phyloP scores from a whole-genome alignment of 331 rosid species.

The Erythrophleum ivorense region DNA sequence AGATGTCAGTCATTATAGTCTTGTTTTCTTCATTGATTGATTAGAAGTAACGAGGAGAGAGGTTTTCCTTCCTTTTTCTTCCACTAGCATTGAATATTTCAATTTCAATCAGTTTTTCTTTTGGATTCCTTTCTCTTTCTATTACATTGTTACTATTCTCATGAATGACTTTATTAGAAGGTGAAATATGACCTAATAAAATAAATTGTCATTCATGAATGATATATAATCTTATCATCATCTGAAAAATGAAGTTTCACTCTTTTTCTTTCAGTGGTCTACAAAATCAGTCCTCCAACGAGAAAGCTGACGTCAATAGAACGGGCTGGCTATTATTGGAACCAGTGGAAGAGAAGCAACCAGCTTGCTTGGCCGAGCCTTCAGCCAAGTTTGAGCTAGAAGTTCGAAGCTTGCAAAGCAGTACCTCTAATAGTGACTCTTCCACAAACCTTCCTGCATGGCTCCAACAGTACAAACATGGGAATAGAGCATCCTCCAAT shows the following conservation, averaged over 20 bases:
- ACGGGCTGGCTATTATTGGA: conserved; percentile 50
- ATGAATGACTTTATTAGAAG: conserved; percentile 29
- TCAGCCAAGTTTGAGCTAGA: conserved; percentile 61
- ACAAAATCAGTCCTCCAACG: conserved; percentile 55
- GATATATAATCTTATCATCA: conserved; percentile 20
- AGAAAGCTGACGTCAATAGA: conserved; percentile 55
- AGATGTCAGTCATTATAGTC: conserved; percentile 38
- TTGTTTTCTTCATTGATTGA: conserved; percentile 37
- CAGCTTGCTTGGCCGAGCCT: conserved; percentile 58
- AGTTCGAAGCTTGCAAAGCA: conserved; percentile 63
- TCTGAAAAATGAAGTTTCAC: background rate
- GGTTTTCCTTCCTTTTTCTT: conserved; percentile 5
- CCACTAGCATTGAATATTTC: conserved; percentile 26
- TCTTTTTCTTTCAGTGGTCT: conserved; percentile 58
- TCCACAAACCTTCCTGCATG: conserved; percentile 94
- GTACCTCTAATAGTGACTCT: conserved; percentile 60
- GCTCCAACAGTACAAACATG: conserved; percentile 91
- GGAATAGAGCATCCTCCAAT: conserved; percentile 55
- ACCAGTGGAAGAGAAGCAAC: conserved; percentile 49
- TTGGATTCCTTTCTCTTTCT: conserved; percentile 20
- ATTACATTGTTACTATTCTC: conserved; percentile 34
- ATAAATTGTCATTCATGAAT: conserved; percentile 14
- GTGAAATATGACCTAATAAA: conserved; percentile 39
- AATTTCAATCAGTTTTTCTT: conserved; percentile 28
- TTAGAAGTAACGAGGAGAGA: conserved; percentile 41